Evolutionary conservation across 148 eudicot genomes (phyloP), one percentile per base, ranked within the genome.

Genomic region (Simmondsia chinensis): DNA sequence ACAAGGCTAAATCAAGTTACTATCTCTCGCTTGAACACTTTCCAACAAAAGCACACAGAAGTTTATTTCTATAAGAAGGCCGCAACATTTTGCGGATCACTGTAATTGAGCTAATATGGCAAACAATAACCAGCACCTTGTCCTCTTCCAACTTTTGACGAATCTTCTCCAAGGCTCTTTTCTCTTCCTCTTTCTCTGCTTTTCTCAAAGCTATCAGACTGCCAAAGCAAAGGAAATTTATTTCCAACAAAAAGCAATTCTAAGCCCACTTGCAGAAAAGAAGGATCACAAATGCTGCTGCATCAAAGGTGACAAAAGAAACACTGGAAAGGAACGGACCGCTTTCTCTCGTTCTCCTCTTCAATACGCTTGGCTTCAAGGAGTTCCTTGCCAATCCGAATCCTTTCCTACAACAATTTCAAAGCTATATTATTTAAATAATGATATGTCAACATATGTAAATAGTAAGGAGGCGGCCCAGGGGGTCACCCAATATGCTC

Each of bases 101-200:
- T n/a, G n/a, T 49, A 25, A 21, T 11, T 18, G 44, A 26, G 18
- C 34, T 8, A 56, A 57, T 17, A 47, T 37, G 47, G 39, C 27
- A 38, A 23, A 13, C 17, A 21, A 54, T 16, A 26, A 51, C 39
- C 21, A 33, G 16, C 36, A 91, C 99, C 96, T 82, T 93, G 56
- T 93, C 99, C 77, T 93, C 99, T 56, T 77, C 99, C 74, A 93
- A 52, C 43, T 82, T 93, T 62, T 67, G 74, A 18, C 86, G 89
- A 50, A 93, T 71, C 63, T 64, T 93, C 57, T 86, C 99, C 68
- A 80, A 68, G 5, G 99, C 99, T 71, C 87, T 72, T 73, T 51
- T 77, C 64, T 93, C 99, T 77, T 93, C 99, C 38, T 79, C 99
- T 75, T 93, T 93, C 59, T 93, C 96, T 45, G 96, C 94, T 74